These are phyloP conservation scores for Xylaria sp. DNA, from an alignment of 2,329 filamentous ascomycete species.

Conservation along the genomic window DNA sequence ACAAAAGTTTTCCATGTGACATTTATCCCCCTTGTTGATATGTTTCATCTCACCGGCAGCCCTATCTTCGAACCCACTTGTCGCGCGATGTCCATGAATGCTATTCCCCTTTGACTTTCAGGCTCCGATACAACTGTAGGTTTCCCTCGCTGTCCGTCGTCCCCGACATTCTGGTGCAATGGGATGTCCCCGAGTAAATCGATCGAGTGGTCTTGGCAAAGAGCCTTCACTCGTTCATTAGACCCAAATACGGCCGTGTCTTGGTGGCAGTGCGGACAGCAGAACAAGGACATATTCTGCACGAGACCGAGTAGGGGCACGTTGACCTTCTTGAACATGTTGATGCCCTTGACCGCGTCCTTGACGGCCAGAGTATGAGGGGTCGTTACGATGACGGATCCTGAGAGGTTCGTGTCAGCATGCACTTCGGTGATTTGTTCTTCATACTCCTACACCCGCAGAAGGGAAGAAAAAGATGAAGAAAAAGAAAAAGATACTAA, in stretches of 20 bases:
- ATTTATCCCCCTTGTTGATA: background rate
- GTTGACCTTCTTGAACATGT: slow-evolving; percentile 89
- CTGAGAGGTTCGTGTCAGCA: slow-evolving; percentile 52
- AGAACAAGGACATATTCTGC: slow-evolving; percentile 90
- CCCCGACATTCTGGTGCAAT: slow-evolving; percentile 85
- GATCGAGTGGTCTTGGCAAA: slow-evolving; percentile 78
- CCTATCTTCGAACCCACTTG: slow-evolving; percentile 61
- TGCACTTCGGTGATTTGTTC: no score
- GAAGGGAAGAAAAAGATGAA: no score
- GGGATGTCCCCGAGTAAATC: slow-evolving; percentile 90
- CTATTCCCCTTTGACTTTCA: slow-evolving; percentile 74
- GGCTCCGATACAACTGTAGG: slow-evolving; percentile 92
- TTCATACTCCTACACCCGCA: no score
- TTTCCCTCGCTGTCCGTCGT: slow-evolving; percentile 86
- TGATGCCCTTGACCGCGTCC: slow-evolving; percentile 90
- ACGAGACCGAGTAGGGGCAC: slow-evolving; percentile 87
- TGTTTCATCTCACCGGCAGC: slow-evolving; percentile 39
- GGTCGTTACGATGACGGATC: slow-evolving; percentile 88
- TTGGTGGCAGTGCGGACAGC: slow-evolving; percentile 80
- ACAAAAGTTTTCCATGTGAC: background rate
- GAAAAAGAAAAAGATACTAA: background rate
- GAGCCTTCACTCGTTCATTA: slow-evolving; percentile 69
- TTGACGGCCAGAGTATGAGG: slow-evolving; percentile 93
- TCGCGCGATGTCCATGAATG: slow-evolving; percentile 78
- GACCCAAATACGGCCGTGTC: slow-evolving; percentile 80